Evolutionary conservation across 306 rosid species (phyloP), one percentile per base, ranked within the genome.

Genomic region (Quercus engelmannii): DNA sequence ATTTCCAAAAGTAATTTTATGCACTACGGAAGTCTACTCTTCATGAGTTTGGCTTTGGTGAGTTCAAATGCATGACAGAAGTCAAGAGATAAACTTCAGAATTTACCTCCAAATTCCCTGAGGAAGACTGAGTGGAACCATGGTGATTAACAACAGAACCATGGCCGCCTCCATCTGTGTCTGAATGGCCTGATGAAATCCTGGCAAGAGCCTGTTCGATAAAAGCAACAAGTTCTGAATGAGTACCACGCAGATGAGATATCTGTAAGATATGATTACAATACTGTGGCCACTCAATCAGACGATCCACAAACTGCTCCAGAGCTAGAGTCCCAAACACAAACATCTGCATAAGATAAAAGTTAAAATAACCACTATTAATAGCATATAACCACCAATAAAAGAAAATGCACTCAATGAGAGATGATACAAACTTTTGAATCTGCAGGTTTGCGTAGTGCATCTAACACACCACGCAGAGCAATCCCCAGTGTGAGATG

Each of bases 211-310:
- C 94, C 84, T 90, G 98, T 73, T 96, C 99, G 35, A 96, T 93
- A 80, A 90, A 90, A 82, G 87, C 71, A 52, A 93, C 97, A 19
- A 96, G 86, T 78, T 96, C 98, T 12, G 89, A 69, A 84, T 93
- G 96, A 17, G 97, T 89, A 77, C 73, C 85, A 12, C 98, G 94
- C 83, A 93, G 69, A 90, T 96, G 99, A 75, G 98, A 91, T 81
- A 96, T 93, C 84, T 96, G 99, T 73, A 96, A 88, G 84, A 96
- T 96, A 80, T 96, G 99, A 84, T 96, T 93, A 88, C 99, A 96
- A 78, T 93, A 96, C 80, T 93, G 98, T 5, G 99, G 99, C 99
- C 99, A 96, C 87, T 93, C 99, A 76, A 89, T 88, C 76, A 96
- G 86, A 71, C 99, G 98, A 80, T 93, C 99, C 84, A 92, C 94